These are phyloP conservation scores for Ceratobasidium sp. DNA, from an alignment of 1,284 basidiomycete species.

Conservation along the genomic window DNA sequence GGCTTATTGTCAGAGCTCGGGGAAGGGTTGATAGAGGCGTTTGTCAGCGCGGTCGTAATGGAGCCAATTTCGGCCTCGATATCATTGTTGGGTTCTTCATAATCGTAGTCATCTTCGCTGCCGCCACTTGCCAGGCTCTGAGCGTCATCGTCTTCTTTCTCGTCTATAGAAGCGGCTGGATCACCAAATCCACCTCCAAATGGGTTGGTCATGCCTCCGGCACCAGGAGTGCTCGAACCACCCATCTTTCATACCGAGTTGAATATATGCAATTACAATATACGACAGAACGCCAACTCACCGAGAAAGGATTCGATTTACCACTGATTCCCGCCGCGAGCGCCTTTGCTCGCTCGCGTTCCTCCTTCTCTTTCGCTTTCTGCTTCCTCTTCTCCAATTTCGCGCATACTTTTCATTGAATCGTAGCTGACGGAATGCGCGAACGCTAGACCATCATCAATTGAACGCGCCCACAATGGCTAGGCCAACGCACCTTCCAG, in stretches of 20 bases:
- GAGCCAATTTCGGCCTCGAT: constrained; percentile 48
- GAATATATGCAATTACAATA: neutral
- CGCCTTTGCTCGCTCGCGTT: constrained; percentile 47
- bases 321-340: constrained; percentile 37
- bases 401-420: constrained; percentile 73
- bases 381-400: constrained; percentile 62
- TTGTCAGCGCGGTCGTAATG: constrained; percentile 54
- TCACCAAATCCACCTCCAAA: constrained; percentile 55
- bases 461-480: neutral
- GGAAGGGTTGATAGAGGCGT: constrained; percentile 6
- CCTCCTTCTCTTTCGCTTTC: constrained; percentile 51
- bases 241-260: neutral
- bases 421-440: constrained; percentile 76
- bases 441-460: constrained; percentile 57
- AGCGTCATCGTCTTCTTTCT: constrained; percentile 50
- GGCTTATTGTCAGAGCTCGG: neutral
- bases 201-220: constrained; percentile 8
- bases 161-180: constrained; percentile 41
- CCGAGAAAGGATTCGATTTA: constrained; percentile 33
- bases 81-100: constrained; percentile 13
- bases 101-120: constrained; percentile 34
- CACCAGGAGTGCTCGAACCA: neutral
- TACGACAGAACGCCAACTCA: constrained; percentile 21
- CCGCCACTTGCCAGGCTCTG: constrained; percentile 21
- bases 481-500: constrained; percentile 65